Base-by-base conservation (phyloP, 495 filamentous ascomycete genomes). In the Aspergillus nanangensis region DNA sequence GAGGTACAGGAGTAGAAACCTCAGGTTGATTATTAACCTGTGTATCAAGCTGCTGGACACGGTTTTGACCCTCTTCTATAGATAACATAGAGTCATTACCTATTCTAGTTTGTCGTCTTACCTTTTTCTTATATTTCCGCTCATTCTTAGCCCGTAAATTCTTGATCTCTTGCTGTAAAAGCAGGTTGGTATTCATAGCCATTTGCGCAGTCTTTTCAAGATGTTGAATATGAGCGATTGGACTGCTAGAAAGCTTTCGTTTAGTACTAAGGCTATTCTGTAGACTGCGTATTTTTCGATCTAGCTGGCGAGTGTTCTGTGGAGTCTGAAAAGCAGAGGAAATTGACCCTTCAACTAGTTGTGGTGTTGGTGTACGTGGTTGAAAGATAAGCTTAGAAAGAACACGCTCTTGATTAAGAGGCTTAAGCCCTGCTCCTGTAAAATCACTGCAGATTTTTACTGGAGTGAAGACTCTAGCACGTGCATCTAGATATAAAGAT, bases 381-480 rank as follows among this genome's bases (percentile, higher is more conserved):
- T 29, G 25, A 11, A 29, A 29, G 25, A 11, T 29, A 29, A 29
- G 25, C 25, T 7, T 29, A 29, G 25, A 29, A 11, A 29, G 25
- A 29, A 29, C 11, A 29, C 11, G 25, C 25, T 29, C 25, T 29
- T 5, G 25, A 29, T 29, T 29, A 29, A 41, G 44, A 14, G 43
- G 49, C 15, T 41, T 34, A 41, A 52, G 33, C 21, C 49, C 49
- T 46, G 49, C 23, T 20, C 23, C 29, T 42, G 37, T 15, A 42
- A 46, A 52, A 27, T 38, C 38, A 36, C 24, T 37, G 31, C 34
- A 41, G 21, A 51, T 47, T 46, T 52, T 52, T 18, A 27, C 32
- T 20, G 14, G 15, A 36, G 14, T 36, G 15, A 36, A 36, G 33
- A 36, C 33, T 36, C 15, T 5, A 8, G 7, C 14, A 36, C 14